Percentiles rank a stretch among this genome's conserved stretches.
Evolutionary conservation across 2,329 filamentous ascomycete genomes (phyloP).

Genomic region (Oidium heveae): DNA sequence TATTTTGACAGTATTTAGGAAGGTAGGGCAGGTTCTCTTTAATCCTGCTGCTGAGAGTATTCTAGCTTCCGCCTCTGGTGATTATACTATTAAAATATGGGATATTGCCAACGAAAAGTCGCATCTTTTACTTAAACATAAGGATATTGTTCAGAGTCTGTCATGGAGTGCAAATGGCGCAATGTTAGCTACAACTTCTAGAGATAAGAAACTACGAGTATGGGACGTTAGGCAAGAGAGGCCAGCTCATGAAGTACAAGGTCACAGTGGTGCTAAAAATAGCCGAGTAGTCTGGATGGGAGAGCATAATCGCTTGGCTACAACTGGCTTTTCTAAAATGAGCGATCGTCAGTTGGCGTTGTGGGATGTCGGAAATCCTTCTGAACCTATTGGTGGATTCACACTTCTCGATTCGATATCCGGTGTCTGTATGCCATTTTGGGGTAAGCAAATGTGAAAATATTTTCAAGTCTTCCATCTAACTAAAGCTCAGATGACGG

Average conservation of each 20-base stretch:
- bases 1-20: constrained; percentile 29
- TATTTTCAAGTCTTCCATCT: constrained; percentile 7
- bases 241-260: constrained; percentile 58
- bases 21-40: constrained; percentile 94
- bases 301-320: constrained; percentile 85
- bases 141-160: constrained; percentile 80
- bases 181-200: constrained; percentile 71
- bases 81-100: constrained; percentile 90
- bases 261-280: constrained; percentile 89
- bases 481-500: constrained; percentile 39
- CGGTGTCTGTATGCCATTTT: constrained; percentile 97
- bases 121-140: constrained; percentile 55
- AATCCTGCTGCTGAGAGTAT: constrained; percentile 92
- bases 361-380: constrained; percentile 68
- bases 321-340: constrained; percentile 95
- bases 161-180: constrained; percentile 85
- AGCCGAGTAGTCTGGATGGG: constrained; percentile 93
- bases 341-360: constrained; percentile 88
- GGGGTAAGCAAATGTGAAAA: constrained; percentile 29
- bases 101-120: constrained; percentile 60
- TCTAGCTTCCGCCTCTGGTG: constrained; percentile 81
- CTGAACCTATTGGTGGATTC: constrained; percentile 72
- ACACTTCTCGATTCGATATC: constrained; percentile 82
- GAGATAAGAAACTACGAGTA: constrained; percentile 93
- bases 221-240: constrained; percentile 94